Evolutionary conservation across 2,329 filamentous ascomycete genomes (phyloP), one percentile per base, ranked within the genome.

Genomic region (Colletotrichum lini): DNA sequence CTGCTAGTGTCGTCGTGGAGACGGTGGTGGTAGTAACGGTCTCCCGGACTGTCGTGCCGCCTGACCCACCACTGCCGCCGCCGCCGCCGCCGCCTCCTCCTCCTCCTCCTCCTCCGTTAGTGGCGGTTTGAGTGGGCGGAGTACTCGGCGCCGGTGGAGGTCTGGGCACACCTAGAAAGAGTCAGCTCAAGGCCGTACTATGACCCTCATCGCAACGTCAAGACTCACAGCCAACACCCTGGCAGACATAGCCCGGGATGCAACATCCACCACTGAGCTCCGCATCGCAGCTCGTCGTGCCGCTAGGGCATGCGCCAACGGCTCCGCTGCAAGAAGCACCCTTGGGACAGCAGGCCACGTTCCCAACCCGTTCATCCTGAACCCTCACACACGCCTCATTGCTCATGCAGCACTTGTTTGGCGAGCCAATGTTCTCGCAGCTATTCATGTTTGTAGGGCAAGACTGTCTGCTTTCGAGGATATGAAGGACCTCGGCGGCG

Each of bases 241-340:
- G 84, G 76, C 93, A 96, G 1, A 88, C 84, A 76, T 90, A 95
- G 5, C 92, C 92, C 0, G 90, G 85, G 13, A 95, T 90, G 78
- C 93, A 96, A 77, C 93, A 96, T 2, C 93, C 93, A 16, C 93
- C 93, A 3, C 93, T 93, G 0, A 91, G 79, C 44, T 87, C 86
- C 9, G 88, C 85, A 0, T 90, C 85, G 78, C 93, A 96, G 59
- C 89, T 88, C 13, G 88, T 88, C 71, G 92, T 90, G 50, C 88
- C 91, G 4, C 84, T 82, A 2, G 85, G 84, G 74, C 93, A 95
- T n/a, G 78, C 78, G 0, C 86, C 88, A 7, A 95, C 89, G 1
- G 82, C 82, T 12, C 92, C 91, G 4, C 86, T 87, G 79, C 93
- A 96, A 7, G 80, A 87, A 53, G 84, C 82, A 4, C 92, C 93